phyloP scores from a whole-genome alignment of 2,329 filamentous ascomycete genomes.

The Tolypocladium inflatum region DNA sequence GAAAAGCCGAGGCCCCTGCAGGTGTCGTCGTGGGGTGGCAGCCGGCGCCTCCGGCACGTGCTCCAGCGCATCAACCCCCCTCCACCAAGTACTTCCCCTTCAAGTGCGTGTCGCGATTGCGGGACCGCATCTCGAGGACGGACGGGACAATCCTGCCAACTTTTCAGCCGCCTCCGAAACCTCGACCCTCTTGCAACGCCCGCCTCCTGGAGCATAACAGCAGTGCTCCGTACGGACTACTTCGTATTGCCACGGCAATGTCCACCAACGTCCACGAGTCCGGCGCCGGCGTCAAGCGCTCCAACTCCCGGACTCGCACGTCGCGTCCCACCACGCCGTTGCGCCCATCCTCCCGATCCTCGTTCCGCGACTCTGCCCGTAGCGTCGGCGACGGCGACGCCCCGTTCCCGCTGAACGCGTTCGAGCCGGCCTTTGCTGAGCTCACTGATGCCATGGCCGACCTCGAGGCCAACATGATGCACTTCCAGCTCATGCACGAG shows the following conservation, averaged over 20 bases:
- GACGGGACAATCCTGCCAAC: background rate
- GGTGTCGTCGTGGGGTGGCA: background rate
- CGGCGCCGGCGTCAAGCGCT: slow-evolving; percentile 26
- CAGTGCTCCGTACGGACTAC: background rate
- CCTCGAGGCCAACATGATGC: slow-evolving; percentile 94
- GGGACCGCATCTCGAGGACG: background rate
- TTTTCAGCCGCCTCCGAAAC: background rate
- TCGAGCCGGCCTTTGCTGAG: slow-evolving; percentile 89
- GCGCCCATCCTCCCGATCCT: slow-evolving; percentile 80
- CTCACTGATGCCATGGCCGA: slow-evolving; percentile 90
- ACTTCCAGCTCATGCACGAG: slow-evolving; percentile 94
- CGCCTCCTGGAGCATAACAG: background rate
- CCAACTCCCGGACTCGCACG: slow-evolving; percentile 51
- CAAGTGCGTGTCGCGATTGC: background rate
- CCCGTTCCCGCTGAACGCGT: slow-evolving; percentile 63
- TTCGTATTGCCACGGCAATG: background rate
- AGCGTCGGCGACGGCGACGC: slow-evolving; percentile 39
- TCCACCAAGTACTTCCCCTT: background rate
- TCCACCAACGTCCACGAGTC: slow-evolving; percentile 16
- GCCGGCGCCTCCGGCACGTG: background rate
- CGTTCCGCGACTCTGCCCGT: slow-evolving; percentile 68
- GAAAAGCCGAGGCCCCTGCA: background rate
- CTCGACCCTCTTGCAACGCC: background rate
- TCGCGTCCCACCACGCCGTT: slow-evolving; percentile 88
- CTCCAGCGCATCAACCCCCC: background rate